Conservation (phyloP, 306 rosid genomes). For the Casuarina cunninghamiana region DNA sequence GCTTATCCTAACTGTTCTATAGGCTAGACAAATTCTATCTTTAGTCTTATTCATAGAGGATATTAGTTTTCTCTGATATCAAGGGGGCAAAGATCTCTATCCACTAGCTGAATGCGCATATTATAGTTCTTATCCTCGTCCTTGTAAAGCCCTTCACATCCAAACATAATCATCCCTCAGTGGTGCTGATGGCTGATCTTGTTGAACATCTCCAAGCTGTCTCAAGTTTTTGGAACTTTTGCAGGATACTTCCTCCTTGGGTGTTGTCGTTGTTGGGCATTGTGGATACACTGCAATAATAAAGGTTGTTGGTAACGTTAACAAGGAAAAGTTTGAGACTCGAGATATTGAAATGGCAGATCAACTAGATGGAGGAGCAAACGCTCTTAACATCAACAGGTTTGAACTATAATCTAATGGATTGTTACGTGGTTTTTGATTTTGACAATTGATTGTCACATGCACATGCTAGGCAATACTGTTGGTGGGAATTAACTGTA, state of each 20-base stretch:
- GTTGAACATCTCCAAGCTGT: background rate
- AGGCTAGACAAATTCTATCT: background rate
- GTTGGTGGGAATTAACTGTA: background rate
- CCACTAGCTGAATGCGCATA: background rate
- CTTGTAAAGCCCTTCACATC: background rate
- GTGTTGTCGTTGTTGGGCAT: conserved; percentile 62
- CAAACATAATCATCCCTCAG: background rate
- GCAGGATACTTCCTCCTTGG: conserved; percentile 82
- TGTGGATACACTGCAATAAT: conserved; percentile 88
- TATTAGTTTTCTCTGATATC: background rate
- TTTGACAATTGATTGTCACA: conserved; percentile 7
- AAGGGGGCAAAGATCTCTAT: background rate
- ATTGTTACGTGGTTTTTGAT: background rate
- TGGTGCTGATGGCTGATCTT: background rate
- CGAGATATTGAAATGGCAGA: conserved; percentile 70
- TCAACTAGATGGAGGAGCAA: conserved; percentile 91
- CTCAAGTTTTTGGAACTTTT: conserved; percentile 10
- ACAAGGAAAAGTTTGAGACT: conserved; percentile 48
- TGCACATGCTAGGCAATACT: conserved; percentile 6
- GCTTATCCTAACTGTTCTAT: background rate
- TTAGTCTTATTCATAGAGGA: background rate
- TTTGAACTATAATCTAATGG: conserved; percentile 34
- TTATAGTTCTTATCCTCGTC: background rate
- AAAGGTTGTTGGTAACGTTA: conserved; percentile 64
- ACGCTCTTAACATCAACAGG: conserved; percentile 91